Base-by-base conservation (phyloP, 2,329 filamentous ascomycete species). In the Penicillium corylophilum region DNA sequence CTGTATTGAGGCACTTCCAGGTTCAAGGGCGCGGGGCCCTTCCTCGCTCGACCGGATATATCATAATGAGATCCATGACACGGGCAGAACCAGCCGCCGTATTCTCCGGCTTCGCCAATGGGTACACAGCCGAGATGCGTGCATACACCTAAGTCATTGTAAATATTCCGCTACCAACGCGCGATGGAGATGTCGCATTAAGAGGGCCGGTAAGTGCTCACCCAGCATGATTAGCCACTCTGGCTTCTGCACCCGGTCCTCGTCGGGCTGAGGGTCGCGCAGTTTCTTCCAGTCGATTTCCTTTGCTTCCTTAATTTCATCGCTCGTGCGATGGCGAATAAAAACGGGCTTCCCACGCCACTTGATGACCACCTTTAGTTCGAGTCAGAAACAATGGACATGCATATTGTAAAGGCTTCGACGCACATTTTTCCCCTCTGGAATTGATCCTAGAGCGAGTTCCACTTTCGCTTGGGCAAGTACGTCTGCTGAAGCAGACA, bases 51-150 rank as follows among this genome's bases (percentile, higher is more conserved):
- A 75, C 94, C 94, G 61, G 92, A 97, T 76, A 99, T 97, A 76
- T 99, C 94, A 85, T 99, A 99, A 83, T 99, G 94, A 66, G 92
- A 96, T 77, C 94, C 94, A 85, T 99, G 94, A 89, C 94, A 99
- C 62, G 94, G 94, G 83, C 94, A 99, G 88, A 99, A 99, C 94
- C 94, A 99, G 73, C 94, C 94, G 74, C 94, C 94, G 71, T 82
- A 99, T 78, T 99, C 95, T 75, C 94, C 94, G 61, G 94, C 90
- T 82, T 99, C 94, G 71, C 95, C 94, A 69, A 99, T 99, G 72
- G 94, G 94, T 66, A 99, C 94, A 84, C 94, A 99, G 79, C 94
- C 94, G 72, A 99, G 82, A 79, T 99, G 94, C 71, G 94, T 99
- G 88, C 94, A 99, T 77, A 99, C 93, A 79, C n/a, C n/a, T n/a